Percentiles rank a stretch among this genome's conserved stretches.
Evolutionary conservation across 2,329 filamentous ascomycete species (phyloP).

Genomic region (Fusarium avenaceum): DNA sequence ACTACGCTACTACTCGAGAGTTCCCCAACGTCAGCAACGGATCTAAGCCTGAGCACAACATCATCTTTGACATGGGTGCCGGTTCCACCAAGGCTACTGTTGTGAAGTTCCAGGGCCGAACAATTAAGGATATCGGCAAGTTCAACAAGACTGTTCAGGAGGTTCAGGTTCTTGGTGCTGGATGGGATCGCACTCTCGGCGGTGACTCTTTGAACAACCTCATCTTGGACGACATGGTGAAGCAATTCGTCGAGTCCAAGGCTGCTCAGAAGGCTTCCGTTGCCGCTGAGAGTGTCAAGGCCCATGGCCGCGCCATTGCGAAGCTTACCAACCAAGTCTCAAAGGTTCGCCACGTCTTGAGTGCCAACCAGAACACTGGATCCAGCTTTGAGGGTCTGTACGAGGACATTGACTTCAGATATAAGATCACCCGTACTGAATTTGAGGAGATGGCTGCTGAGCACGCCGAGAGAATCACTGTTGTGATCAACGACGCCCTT

Average conservation of each 20-base stretch:
- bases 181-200: slow-evolving; percentile 91
- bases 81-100: slow-evolving; percentile 93
- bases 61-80: slow-evolving; percentile 98
- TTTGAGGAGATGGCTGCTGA: slow-evolving; percentile 84
- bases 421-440: slow-evolving; percentile 82
- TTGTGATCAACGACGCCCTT: slow-evolving; percentile 80
- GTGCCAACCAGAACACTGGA: slow-evolving; percentile 87
- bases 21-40: slow-evolving; percentile 89
- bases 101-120: slow-evolving; percentile 88
- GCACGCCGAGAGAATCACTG: slow-evolving; percentile 76
- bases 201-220: slow-evolving; percentile 90
- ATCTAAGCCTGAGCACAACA: slow-evolving; percentile 87
- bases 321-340: slow-evolving; percentile 96
- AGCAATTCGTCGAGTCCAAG: slow-evolving; percentile 79
- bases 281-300: slow-evolving; percentile 72
- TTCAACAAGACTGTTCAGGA: slow-evolving; percentile 98
- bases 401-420: slow-evolving; percentile 93
- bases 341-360: slow-evolving; percentile 87
- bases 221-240: slow-evolving; percentile 89
- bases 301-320: slow-evolving; percentile 85
- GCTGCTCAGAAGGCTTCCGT: slow-evolving; percentile 75
- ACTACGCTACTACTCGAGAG: slow-evolving; percentile 92
- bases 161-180: slow-evolving; percentile 86
- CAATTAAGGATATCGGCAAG: slow-evolving; percentile 90
- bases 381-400: slow-evolving; percentile 89